phyloP scores from a whole-genome alignment of 306 rosid species.

The Rosa multiflora region DNA sequence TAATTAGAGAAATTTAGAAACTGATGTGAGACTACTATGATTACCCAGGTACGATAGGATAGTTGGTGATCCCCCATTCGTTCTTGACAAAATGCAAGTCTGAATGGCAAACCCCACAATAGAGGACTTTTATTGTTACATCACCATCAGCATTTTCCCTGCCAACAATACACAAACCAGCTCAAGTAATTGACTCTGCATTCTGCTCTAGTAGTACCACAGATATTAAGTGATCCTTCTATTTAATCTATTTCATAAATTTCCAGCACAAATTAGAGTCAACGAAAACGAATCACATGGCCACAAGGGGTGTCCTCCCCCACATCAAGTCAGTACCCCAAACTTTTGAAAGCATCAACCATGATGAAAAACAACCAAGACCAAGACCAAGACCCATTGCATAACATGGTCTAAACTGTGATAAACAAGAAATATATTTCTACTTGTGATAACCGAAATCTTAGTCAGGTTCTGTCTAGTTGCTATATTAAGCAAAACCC shows the following conservation, averaged over 20 bases:
- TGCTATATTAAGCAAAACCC: background rate
- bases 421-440: background rate
- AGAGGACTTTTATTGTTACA: slow-evolving; percentile 65
- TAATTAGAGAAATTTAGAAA: background rate
- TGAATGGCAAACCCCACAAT: slow-evolving; percentile 91
- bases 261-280: background rate
- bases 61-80: slow-evolving; percentile 79
- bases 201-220: background rate
- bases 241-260: background rate
- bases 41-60: slow-evolving; percentile 94
- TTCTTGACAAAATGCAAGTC: slow-evolving; percentile 72
- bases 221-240: background rate
- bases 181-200: background rate
- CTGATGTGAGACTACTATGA: background rate
- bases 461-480: background rate
- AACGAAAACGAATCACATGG: background rate
- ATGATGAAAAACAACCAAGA: background rate
- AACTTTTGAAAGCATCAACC: background rate
- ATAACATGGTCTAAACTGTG: background rate
- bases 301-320: background rate
- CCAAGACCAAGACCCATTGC: background rate
- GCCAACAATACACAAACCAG: slow-evolving; percentile 12
- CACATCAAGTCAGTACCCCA: background rate
- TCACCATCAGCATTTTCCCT: slow-evolving; percentile 80
- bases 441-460: background rate